Conservation (phyloP, 495 filamentous ascomycete genomes). For the Xylaria intraflava region DNA sequence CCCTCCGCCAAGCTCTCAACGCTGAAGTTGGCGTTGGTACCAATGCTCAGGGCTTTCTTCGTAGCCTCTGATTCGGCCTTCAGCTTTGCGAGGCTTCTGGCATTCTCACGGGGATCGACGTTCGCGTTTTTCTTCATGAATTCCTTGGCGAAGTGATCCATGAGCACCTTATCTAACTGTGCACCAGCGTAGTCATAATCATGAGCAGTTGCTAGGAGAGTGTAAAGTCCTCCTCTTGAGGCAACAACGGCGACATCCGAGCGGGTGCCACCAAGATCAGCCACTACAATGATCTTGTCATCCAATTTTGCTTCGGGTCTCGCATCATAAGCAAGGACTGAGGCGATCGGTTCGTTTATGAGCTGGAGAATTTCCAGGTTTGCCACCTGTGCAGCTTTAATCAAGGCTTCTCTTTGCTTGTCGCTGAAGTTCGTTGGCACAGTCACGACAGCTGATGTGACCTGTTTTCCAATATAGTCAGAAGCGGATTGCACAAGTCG, state of each 20-base stretch:
- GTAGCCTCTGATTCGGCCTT: constrained; percentile 84
- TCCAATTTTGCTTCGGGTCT: constrained; percentile 62
- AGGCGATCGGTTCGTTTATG: constrained; percentile 88
- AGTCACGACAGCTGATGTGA: constrained; percentile 87
- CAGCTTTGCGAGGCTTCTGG: constrained; percentile 79
- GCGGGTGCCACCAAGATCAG: constrained; percentile 86
- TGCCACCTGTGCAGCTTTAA: constrained; percentile 69
- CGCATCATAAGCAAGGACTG: constrained; percentile 87
- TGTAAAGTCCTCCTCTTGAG: constrained; percentile 92
- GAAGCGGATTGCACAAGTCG: constrained; percentile 77
- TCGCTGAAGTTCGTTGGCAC: constrained; percentile 91
- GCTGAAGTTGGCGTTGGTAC: constrained; percentile 80
- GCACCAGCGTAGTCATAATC: constrained; percentile 86
- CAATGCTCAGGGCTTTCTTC: constrained; percentile 83
- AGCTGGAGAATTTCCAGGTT: constrained; percentile 86
- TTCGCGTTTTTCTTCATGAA: constrained; percentile 88
- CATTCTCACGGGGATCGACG: constrained; percentile 75
- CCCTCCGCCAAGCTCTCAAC: constrained; percentile 83
- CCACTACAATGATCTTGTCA: constrained; percentile 89
- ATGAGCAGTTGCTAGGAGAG: constrained; percentile 84
- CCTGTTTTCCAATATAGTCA: constrained; percentile 84
- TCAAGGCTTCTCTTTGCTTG: constrained; percentile 73
- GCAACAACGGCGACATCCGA: constrained; percentile 88
- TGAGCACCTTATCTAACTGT: constrained; percentile 78
- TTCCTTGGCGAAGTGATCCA: constrained; percentile 96